These are phyloP conservation scores for Sphagnum contortum DNA, from an alignment of 225 moss, liverwort and hornwort species.

Conservation along the genomic window DNA sequence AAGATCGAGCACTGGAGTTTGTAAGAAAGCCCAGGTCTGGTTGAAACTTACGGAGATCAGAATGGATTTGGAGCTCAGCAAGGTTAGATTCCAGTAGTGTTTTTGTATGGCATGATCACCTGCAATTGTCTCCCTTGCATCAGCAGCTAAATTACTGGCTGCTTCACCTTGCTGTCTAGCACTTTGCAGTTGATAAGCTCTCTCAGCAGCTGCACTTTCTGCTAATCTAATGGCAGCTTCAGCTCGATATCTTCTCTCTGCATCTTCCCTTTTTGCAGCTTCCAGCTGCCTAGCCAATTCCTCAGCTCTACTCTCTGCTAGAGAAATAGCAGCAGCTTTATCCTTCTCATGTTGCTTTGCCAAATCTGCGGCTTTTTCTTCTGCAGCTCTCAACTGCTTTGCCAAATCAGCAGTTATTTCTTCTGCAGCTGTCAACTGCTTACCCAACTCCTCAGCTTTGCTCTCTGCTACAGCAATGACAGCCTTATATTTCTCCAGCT, in stretches of 20 bases:
- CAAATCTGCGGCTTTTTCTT: constrained; percentile 1
- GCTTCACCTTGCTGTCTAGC: constrained; percentile 10
- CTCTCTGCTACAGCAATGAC: not conserved
- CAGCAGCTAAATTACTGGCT: constrained; percentile 9
- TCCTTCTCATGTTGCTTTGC: too few relatives aligned
- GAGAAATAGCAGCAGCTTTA: not conserved
- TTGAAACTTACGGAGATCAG: constrained; percentile 1
- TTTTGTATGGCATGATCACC: constrained; percentile 9
- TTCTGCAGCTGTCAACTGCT: constrained; percentile 5
- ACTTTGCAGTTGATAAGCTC: constrained; percentile 7
- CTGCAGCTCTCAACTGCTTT: not conserved
- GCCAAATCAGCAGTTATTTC: not conserved
- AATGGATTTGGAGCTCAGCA: constrained; percentile 1
- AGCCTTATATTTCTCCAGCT: not conserved
- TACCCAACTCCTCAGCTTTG: constrained; percentile 1
- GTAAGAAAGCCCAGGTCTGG: too few relatives aligned
- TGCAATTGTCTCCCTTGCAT: constrained; percentile 21
- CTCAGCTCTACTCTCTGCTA: not conserved
- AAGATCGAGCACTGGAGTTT: too few relatives aligned
- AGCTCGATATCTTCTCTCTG: constrained; percentile 6
- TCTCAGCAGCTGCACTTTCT: constrained; percentile 2
- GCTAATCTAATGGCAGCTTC: constrained; percentile 10
- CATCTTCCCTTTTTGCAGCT: constrained; percentile 1
- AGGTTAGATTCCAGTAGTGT: constrained; percentile 1
- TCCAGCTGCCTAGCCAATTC: constrained; percentile 8